A percentile compares a stretch with the other conserved stretches of the same genome.
These are phyloP conservation scores for Microsporum audouinii DNA, from an alignment of 2,329 filamentous ascomycete genomes.

Conservation along the genomic window DNA sequence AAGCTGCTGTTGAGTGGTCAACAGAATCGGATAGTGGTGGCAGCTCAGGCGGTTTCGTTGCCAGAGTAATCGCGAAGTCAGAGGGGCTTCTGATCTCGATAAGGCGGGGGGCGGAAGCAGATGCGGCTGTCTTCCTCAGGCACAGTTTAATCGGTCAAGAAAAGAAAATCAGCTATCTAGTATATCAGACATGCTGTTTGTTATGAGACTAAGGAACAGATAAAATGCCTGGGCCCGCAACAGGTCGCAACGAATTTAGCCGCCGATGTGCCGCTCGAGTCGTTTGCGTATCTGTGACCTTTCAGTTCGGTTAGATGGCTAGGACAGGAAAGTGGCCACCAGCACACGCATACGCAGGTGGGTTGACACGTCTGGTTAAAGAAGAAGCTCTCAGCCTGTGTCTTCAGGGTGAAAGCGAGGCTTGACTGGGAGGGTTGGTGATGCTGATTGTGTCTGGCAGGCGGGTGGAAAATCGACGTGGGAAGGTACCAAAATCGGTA, in stretches of 20 bases:
- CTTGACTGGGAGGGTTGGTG: not conserved
- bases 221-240: slow-evolving; percentile 1
- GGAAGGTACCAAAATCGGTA: slow-evolving; percentile 6
- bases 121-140: not conserved
- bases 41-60: not conserved
- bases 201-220: not conserved
- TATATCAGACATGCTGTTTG: not conserved
- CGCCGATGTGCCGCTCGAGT: not conserved
- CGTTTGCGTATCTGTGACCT: not conserved
- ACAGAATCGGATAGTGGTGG: not conserved
- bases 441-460: not conserved
- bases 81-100: not conserved
- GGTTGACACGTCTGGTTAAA: not conserved
- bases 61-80: not conserved
- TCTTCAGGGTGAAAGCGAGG: not conserved
- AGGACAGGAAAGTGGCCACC: not conserved
- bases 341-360: not conserved
- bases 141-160: not conserved
- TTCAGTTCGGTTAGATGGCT: not conserved
- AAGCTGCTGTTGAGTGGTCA: not conserved
- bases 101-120: not conserved
- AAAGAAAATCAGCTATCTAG: not conserved
- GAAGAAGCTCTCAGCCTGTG: not conserved
- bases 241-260: slow-evolving; percentile 1
- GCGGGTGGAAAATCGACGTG: slow-evolving; percentile 5